phyloP scores from a whole-genome alignment of 352 stramenopile genomes.

The Globisporangium lucens region DNA sequence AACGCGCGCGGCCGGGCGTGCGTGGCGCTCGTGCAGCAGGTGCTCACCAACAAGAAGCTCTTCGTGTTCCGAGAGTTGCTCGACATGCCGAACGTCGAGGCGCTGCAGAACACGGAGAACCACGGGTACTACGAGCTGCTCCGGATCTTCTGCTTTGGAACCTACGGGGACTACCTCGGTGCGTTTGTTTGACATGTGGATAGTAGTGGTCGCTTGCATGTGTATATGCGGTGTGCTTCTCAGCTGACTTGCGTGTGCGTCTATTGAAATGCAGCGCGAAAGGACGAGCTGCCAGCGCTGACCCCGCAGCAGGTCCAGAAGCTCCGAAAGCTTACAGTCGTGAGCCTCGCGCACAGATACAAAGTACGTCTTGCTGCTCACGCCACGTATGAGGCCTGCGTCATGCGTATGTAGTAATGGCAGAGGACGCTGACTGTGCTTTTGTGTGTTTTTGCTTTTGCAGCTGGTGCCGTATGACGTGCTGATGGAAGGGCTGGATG shows the following conservation, averaged over 20 bases:
- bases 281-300: conserved; percentile 59
- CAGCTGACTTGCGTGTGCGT: background rate
- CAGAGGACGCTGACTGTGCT: background rate
- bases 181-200: conserved; percentile 7
- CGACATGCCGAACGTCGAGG: conserved; percentile 89
- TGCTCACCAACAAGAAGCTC: conserved; percentile 90
- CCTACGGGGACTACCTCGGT: conserved; percentile 84
- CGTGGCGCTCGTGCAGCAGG: conserved; percentile 91
- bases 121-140: conserved; percentile 79
- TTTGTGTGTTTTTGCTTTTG: background rate
- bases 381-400: background rate
- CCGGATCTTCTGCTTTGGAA: conserved; percentile 90
- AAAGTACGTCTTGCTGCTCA: conserved; percentile 43
- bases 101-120: conserved; percentile 69
- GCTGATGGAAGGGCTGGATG: conserved; percentile 73
- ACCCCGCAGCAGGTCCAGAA: conserved; percentile 77
- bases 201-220: background rate
- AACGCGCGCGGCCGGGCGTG: conserved; percentile 88
- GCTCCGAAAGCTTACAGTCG: conserved; percentile 86
- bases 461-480: conserved; percentile 82
- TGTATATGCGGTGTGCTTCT: background rate
- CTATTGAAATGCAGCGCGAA: conserved; percentile 36
- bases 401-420: background rate
- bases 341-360: conserved; percentile 80
- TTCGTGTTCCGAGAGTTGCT: conserved; percentile 93